These are phyloP conservation scores for Lodderomyces beijingensis DNA, from an alignment of 1,139 yeast species.

Conservation along the genomic window DNA sequence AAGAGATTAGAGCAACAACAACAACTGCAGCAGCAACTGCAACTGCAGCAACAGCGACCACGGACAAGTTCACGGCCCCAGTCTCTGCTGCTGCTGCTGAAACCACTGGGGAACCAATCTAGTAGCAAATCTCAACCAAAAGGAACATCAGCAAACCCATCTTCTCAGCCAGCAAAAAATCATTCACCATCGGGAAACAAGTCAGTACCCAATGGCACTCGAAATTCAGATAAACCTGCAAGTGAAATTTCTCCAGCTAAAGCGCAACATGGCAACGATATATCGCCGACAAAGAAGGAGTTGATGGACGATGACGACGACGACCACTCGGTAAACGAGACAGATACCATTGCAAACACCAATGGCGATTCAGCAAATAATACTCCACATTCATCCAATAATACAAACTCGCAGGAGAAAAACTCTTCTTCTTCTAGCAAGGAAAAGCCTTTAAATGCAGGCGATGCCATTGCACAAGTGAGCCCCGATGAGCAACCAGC, in stretches of 20 bases:
- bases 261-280: background rate
- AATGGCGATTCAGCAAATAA: constrained; percentile 25
- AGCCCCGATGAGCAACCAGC: constrained; percentile 9
- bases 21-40: background rate
- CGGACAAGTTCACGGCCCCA: no score
- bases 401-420: background rate
- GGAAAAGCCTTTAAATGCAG: constrained; percentile 2
- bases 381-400: constrained; percentile 10
- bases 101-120: no score
- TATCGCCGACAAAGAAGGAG: constrained; percentile 20
- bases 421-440: background rate
- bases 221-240: no score
- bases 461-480: constrained; percentile 12
- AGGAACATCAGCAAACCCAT: no score
- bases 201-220: no score
- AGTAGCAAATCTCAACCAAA: no score
- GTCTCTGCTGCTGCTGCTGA: no score
- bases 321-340: constrained; percentile 40
- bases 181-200: no score
- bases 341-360: constrained; percentile 43
- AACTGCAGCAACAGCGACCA: no score
- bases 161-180: no score
- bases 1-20: background rate
- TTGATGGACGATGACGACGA: constrained; percentile 25
- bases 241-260: background rate